Base-by-base conservation (phyloP, 1,284 basidiomycete species). In the Thecaphora frezii region DNA sequence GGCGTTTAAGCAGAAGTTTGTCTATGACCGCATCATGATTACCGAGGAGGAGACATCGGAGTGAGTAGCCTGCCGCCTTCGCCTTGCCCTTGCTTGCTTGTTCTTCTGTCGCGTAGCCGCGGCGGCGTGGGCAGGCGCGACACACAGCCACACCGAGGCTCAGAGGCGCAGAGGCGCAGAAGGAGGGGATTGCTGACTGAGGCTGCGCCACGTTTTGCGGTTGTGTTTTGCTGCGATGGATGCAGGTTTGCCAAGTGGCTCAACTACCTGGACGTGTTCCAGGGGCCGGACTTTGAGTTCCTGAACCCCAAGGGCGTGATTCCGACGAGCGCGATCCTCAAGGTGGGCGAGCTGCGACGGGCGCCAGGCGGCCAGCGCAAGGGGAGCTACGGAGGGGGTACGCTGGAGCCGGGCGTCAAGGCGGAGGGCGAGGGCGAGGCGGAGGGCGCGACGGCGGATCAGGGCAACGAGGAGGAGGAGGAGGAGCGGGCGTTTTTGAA, bases 31-130 rank as follows among this genome's bases (percentile, higher is more conserved):
- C n/a, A 77, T 77, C 51, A 60, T 66, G 36, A 81, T 84, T 58
- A 87, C 90, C 33, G 94, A 98, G 81, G 87, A 90, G 56, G 85
- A 85, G 36, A 83, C 86, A 64, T 87, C 87, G 57, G 82, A 91
- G 90, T 93, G 72, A 69, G 90, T 84, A n/a, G 23, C 48, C 45
- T n/a, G 12, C 33, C 33, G 33, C 10, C 12, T 45, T 50, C n/a
- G 22, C 36, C 45, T 42, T 48, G 8, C n/a, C n/a, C n/a, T n/a
- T n/a, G n/a, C n/a, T n/a, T n/a, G n/a, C n/a, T n/a, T n/a, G n/a
- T n/a, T n/a, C 28, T 30, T 14, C 14, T 30, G 28, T 7, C 28
- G 14, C 28, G 28, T 30, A 7, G 28, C 7, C 28, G 28, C 28
- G 8, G 28, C 28, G n/a, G n/a, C n/a, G n/a, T n/a, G n/a, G n/a